Percentiles rank a stretch among this genome's conserved stretches.
Evolutionary conservation across 345 rosid genomes (phyloP).

Genomic region (Rhodamnia argentea): DNA sequence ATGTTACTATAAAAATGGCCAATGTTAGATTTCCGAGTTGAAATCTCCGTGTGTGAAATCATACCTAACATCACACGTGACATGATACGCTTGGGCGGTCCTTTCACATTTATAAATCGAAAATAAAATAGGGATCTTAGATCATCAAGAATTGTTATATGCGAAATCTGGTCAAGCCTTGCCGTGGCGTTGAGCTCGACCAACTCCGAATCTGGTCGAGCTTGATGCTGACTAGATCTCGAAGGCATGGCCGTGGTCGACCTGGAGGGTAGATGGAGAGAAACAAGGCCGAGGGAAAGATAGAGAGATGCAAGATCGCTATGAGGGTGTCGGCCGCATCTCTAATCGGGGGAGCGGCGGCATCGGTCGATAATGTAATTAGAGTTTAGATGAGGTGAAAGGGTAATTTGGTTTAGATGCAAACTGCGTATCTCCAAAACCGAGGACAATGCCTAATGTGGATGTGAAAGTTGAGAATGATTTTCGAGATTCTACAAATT

Average conservation of each 20-base stretch:
- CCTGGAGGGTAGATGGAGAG: not conserved
- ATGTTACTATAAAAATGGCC: not conserved
- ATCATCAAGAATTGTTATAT: too few relatives aligned
- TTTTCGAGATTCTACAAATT: not conserved
- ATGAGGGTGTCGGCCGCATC: not conserved
- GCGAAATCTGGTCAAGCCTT: too few relatives aligned
- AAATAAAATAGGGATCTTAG: not conserved
- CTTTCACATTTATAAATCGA: not conserved
- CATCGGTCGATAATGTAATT: too few relatives aligned
- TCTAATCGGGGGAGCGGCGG: too few relatives aligned
- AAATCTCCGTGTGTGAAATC: not conserved
- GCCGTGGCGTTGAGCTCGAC: not conserved
- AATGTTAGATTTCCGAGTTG: fast-evolving
- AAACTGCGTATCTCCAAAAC: not conserved
- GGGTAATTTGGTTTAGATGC: too few relatives aligned
- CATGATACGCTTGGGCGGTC: too few relatives aligned
- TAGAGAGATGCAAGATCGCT: not conserved
- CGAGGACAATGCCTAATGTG: fast-evolving
- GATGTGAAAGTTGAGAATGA: not conserved
- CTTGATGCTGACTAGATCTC: not conserved
- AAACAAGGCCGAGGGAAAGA: not conserved
- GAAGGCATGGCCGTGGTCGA: not conserved
- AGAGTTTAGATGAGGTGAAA: too few relatives aligned
- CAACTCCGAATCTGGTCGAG: not conserved
- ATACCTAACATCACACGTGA: too few relatives aligned